Base-by-base conservation (phyloP, 129 eudicot species). In the Kitagawia praeruptora region DNA sequence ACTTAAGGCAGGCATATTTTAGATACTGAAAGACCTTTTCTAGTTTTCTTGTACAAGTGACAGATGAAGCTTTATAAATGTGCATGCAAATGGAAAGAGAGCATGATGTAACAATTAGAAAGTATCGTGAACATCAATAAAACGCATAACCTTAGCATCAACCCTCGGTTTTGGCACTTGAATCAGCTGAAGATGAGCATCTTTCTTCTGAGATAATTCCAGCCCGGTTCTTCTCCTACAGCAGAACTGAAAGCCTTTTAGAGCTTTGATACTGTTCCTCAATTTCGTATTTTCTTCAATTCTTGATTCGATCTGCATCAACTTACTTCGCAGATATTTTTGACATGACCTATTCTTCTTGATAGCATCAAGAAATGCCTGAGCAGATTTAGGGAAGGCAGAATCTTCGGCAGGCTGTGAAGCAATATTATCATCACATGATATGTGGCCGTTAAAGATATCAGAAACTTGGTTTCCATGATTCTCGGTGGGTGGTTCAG, bases 281-380 rank as follows among this genome's bases (percentile, higher is more conserved):
- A 92, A 78, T 77, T 82, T 88, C 74, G 80, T 87, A 83, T 86
- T 83, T 83, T 92, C 97, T 78, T 95, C 97, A 37, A 92, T 81
- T 82, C 82, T 89, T 40, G 96, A 83, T 89, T 90, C 92, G 79
- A 90, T 49, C 61, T 90, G 88, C 42, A 84, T 69, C 83, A 95
- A 48, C 81, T 90, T 90, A 72, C 80, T 86, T 31, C 91, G 82
- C 56, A 95, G 70, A 74, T 88, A 81, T 80, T 92, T 92, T 85
- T 92, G 97, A 77, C 91, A 92, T 34, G 88, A 79, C 63, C 98
- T 87, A 80, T 95, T 95, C 89, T 92, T 95, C 85, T 90, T 95
- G 74, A 95, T 92, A 38, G 98, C 97, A 81, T 95, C 97, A 81
- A 92, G 77, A 85, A 92, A 90, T 51, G 87, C 89, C 77, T 81